phyloP scores from a whole-genome alignment of 2,329 filamentous ascomycete genomes.

The Sporothrix pallida region DNA sequence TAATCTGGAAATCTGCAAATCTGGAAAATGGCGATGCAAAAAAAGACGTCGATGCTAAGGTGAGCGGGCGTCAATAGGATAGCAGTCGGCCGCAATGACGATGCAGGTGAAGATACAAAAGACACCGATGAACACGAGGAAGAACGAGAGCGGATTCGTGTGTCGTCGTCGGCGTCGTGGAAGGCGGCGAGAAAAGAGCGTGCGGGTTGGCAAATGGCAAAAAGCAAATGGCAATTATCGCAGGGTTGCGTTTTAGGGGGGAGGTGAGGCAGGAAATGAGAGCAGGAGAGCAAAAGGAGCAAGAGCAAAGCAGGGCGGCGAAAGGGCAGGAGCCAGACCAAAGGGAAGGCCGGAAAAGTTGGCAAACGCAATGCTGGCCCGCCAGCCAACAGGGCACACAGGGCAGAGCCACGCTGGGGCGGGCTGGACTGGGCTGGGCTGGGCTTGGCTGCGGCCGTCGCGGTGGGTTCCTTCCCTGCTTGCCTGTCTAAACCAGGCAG shows the following conservation, averaged over 20 bases:
- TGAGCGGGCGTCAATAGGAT: neutral
- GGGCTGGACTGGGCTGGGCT: constrained; percentile 10
- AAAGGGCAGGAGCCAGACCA: neutral
- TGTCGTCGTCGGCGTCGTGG: constrained; percentile 6
- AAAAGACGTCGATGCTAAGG: neutral
- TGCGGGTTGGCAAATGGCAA: neutral
- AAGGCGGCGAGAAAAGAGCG: constrained; percentile 11
- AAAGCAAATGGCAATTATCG: neutral
- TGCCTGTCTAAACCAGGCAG: constrained; percentile 26
- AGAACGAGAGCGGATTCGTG: neutral
- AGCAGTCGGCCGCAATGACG: neutral
- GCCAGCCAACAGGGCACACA: constrained; percentile 19
- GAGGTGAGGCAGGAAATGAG: constrained; percentile 22
- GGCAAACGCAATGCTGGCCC: constrained; percentile 26
- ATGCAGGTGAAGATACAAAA: constrained; percentile 24
- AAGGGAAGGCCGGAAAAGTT: constrained; percentile 32
- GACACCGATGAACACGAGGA: constrained; percentile 5
- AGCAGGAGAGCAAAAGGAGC: constrained; percentile 8
- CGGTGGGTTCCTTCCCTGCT: constrained; percentile 28
- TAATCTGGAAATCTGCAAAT: neutral
- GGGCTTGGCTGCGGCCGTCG: constrained; percentile 25
- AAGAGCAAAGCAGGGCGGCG: neutral
- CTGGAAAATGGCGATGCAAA: constrained; percentile 12
- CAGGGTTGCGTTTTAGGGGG: constrained; percentile 23
- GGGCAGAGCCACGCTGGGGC: constrained; percentile 18